Conservation (phyloP, 2,329 filamentous ascomycete species). For the Penicillium crustosum region DNA sequence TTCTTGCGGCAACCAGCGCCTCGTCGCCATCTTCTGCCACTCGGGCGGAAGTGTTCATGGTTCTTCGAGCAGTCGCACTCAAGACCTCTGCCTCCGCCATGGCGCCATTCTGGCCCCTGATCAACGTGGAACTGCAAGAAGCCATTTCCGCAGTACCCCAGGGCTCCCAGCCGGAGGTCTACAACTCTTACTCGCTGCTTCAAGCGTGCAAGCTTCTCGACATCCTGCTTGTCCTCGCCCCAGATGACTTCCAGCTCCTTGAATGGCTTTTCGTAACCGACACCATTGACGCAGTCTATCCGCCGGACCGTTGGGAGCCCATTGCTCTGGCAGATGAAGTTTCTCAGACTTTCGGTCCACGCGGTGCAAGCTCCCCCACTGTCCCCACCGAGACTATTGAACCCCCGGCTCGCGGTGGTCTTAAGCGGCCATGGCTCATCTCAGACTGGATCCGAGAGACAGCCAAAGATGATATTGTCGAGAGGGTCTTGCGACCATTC, state of each 20-base stretch:
- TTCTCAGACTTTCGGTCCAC: conserved; percentile 68
- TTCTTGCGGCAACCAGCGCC: conserved; percentile 77
- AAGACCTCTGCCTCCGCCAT: conserved; percentile 77
- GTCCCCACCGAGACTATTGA: conserved; percentile 32
- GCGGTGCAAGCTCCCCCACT: conserved; percentile 29
- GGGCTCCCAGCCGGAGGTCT: conserved; percentile 70
- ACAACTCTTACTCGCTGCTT: conserved; percentile 72
- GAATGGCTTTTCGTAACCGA: conserved; percentile 98
- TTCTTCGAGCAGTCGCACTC: conserved; percentile 77
- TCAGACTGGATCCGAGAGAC: conserved; percentile 54
- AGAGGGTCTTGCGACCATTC: conserved; percentile 79
- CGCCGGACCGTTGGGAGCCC: conserved; percentile 66
- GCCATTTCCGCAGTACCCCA: conserved; percentile 74
- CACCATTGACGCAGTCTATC: conserved; percentile 93
- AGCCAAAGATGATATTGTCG: conserved; percentile 63
- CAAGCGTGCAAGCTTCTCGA: conserved; percentile 95
- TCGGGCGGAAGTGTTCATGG: conserved; percentile 83
- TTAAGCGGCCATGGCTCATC: conserved; percentile 45
- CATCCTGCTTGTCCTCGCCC: conserved; percentile 77
- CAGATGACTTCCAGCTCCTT: conserved; percentile 96
- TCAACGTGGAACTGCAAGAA: conserved; percentile 81
- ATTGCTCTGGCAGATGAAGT: conserved; percentile 81
- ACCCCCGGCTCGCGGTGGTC: conserved; percentile 23
- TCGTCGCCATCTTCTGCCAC: conserved; percentile 91
- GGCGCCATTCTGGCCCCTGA: conserved; percentile 81